These are phyloP conservation scores for Lentinula edodes DNA, from an alignment of 768 basidiomycete species.

Conservation along the genomic window DNA sequence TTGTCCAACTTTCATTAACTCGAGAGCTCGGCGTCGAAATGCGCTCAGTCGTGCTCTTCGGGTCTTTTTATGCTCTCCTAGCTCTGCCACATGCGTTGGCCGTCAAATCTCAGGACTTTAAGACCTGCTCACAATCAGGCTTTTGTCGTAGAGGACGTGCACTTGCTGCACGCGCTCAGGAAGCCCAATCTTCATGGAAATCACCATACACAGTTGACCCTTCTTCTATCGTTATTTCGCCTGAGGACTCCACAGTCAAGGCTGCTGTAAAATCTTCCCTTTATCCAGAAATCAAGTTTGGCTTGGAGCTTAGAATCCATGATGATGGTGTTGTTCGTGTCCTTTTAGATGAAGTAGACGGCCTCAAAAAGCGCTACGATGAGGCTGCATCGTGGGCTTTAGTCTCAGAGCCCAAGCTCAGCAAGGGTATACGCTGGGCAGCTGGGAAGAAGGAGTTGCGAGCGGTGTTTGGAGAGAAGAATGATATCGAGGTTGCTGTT, in stretches of 20 bases:
- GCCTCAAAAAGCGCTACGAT: conserved; percentile 80
- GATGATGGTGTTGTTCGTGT: conserved; percentile 88
- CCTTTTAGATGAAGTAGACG: conserved; percentile 83
- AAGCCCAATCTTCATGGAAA: conserved; percentile 54
- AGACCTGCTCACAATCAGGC: conserved; percentile 88
- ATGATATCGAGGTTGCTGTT: conserved; percentile 62
- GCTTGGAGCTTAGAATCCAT: conserved; percentile 78
- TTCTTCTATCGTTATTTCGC: conserved; percentile 43
- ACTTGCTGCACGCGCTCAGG: conserved; percentile 66
- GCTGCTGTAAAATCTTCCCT: conserved; percentile 76
- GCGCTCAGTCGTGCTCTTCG: conserved; percentile 19
- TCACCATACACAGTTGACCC: conserved; percentile 84
- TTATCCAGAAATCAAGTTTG: conserved; percentile 80
- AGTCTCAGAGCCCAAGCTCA: conserved; percentile 62
- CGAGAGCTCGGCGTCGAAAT: not conserved
- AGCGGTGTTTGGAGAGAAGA: conserved; percentile 60
- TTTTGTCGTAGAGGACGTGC: conserved; percentile 93
- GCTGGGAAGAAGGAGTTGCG: conserved; percentile 59
- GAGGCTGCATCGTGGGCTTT: conserved; percentile 91
- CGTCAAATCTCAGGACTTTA: conserved; percentile 85
- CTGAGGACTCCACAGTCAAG: conserved; percentile 56
- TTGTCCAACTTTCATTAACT: not conserved
- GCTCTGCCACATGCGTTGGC: conserved; percentile 36
- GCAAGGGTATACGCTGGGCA: conserved; percentile 56
- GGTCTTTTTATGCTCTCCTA: conserved; percentile 28